Base-by-base conservation (phyloP, 768 basidiomycete species). In the Russula lepida region DNA sequence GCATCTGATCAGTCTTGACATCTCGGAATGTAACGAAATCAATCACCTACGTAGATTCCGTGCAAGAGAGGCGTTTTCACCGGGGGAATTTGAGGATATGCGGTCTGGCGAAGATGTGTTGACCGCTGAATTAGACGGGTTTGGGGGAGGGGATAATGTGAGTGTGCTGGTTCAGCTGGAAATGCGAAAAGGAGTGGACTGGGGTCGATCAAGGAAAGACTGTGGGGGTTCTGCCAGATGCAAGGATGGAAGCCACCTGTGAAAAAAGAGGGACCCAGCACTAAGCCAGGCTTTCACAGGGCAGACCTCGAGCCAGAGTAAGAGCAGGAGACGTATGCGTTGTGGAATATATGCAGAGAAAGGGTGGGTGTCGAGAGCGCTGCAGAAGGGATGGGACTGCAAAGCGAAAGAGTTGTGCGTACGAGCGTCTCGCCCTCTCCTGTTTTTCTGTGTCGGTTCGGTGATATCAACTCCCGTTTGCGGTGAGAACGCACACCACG, bases 401-500 rank as follows among this genome's bases (percentile, higher is more conserved):
- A 75, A 76, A 76, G 77, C 72, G 77, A 73, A 72, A 72, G 75
- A 78, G 74, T 75, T 77, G 77, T 80, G 78, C 73, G 70, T 64
- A 53, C 52, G 41, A 13, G 25, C 46, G 64, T 53, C 50, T 59
- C 57, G 57, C 59, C 56, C 57, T 55, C 64, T 57, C 50, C 43
- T 37, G 32, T 58, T 56, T 65, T 67, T 56, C 62, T 52, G 54
- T 54, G 52, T 55, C 61, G 57, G 54, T 56, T 63, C 57, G 56
- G 59, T 54, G 62, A 62, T 67, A 66, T 66, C 57, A 64, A 55
- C 62, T 60, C 56, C 59, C 60, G 63, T 66, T 65, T 65, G 54
- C 55, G 70, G 78, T 85, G 81, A 79, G 80, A 83, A 82, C 76
- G 73, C 72, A 76, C 72, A 74, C 73, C 80, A 87, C 85, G 85